These are phyloP conservation scores for Melaleuca quinquenervia DNA, from an alignment of 345 rosid genomes.

Conservation along the genomic window DNA sequence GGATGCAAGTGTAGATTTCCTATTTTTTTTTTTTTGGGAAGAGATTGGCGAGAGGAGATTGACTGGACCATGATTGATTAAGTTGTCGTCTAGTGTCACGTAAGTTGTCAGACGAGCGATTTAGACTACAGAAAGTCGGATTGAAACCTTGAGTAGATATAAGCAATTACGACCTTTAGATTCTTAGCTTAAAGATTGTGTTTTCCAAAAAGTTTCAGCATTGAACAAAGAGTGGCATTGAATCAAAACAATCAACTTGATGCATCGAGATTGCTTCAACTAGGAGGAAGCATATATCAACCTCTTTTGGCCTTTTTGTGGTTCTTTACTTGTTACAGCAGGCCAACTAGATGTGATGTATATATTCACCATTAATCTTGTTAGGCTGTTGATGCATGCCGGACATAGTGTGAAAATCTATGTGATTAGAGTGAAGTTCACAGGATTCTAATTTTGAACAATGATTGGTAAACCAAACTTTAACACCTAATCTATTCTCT, in stretches of 20 bases:
- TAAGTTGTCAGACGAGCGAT: background rate
- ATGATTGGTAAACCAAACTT: background rate
- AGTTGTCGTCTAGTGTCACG: background rate
- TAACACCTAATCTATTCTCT: background rate
- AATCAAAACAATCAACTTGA: too few relatives aligned
- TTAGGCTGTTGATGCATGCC: background rate
- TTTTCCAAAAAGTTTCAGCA: too few relatives aligned
- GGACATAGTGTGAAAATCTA: background rate
- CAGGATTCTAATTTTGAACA: background rate
- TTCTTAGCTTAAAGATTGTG: too few relatives aligned
- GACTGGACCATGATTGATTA: background rate
- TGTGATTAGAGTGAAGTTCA: background rate
- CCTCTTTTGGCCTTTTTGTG: background rate
- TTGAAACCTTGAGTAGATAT: background rate
- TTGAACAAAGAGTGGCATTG: too few relatives aligned
- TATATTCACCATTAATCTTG: background rate
- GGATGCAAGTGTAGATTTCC: background rate
- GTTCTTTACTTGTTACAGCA: background rate
- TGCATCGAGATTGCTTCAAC: too few relatives aligned
- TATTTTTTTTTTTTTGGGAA: too few relatives aligned
- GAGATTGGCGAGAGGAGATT: background rate
- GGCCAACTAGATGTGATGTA: background rate
- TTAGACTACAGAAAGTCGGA: background rate
- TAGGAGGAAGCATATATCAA: too few relatives aligned
- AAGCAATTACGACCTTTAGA: too few relatives aligned